Evolutionary conservation across 2,329 filamentous ascomycete species (phyloP), one percentile per base, ranked within the genome.

Genomic region (Alternaria gansuensis): DNA sequence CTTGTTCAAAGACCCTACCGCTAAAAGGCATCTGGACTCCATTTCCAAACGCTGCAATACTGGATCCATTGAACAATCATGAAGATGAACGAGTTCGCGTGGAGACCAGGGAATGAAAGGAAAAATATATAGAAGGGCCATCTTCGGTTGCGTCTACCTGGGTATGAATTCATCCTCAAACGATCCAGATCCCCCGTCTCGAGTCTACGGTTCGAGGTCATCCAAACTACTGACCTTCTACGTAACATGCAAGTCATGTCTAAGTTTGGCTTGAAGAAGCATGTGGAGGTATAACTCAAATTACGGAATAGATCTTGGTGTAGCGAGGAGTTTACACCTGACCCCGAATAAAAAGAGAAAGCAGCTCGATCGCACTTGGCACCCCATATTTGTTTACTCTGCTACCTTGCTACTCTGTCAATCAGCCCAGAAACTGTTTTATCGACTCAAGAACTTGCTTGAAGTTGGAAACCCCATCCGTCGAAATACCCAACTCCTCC

Each of bases 381-480:
- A 40, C 24, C 5, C 3, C 5, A 24, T 24, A 23, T 10, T 10
- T 40, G 5, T 5, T 23, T 39, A 8, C 7, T 40, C 2, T 24
- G 21, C 21, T 24, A 14, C 14, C 0, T 3, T 24, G n/a, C 6
- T 34, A 34, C 9, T 17, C 9, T 11, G 11, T 13, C 6, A 14
- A 0, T 43, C 23, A 55, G n/a, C 53, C 53, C 29, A 55, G 24
- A 13, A 55, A 55, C 17, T 43, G 28, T 36, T 51, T 51, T 3
- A 55, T 29, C 14, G 45, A 17, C 23, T 55, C 45, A 29, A 55
- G 53, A 24, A 28, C 36, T n/a, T 55, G 45, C 23, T 36, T 50
- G n/a, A 55, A 41, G 45, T 50, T 51, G 10, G 53, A 55, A 29
- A 55, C 46, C 39, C 44, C 46, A 9, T 56, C 31, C 24, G 13